Evolutionary conservation across 129 eudicot species (phyloP).

Genomic region (Pittosporum tobira): DNA sequence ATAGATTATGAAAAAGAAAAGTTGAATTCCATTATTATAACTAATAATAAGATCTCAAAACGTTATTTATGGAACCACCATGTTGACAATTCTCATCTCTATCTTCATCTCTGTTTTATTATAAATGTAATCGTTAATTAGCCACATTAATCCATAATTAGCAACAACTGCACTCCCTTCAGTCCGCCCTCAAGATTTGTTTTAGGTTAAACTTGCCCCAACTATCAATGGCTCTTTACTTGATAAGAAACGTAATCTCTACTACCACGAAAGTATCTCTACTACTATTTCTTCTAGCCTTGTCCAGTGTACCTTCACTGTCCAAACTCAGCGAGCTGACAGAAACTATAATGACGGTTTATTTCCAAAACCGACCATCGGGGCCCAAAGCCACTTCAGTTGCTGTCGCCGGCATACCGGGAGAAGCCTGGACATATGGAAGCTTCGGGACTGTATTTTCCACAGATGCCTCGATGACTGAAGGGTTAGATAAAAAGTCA

Average conservation of each 20-base stretch:
- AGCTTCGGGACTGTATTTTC: conserved; percentile 18
- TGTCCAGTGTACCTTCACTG: not conserved
- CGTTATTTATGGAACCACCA: no score
- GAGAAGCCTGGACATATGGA: conserved; percentile 7
- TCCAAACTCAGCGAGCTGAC: conserved; percentile 8
- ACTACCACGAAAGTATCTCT: not conserved
- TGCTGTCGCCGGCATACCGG: conserved; percentile 13
- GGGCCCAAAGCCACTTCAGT: conserved; percentile 11
- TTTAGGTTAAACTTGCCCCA: no score
- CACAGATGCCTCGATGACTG: conserved; percentile 10
- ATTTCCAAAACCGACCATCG: conserved; percentile 9
- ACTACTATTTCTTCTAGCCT: conserved; percentile 6
- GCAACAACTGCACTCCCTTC: no score
- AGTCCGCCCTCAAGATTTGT: no score
- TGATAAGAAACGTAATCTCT: not conserved
- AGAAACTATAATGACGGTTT: conserved; percentile 14
- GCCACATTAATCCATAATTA: no score
- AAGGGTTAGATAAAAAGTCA: not conserved
- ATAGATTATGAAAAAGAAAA: no score
- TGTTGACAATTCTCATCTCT: no score
- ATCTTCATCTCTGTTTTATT: no score
- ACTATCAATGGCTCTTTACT: no score
- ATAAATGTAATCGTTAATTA: no score
- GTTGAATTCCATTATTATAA: no score
- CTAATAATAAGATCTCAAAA: no score